Percentiles rank a stretch among this genome's conserved stretches.
These are phyloP conservation scores for Peronospora belbahrii DNA, from an alignment of 352 stramenopile species.

Conservation along the genomic window DNA sequence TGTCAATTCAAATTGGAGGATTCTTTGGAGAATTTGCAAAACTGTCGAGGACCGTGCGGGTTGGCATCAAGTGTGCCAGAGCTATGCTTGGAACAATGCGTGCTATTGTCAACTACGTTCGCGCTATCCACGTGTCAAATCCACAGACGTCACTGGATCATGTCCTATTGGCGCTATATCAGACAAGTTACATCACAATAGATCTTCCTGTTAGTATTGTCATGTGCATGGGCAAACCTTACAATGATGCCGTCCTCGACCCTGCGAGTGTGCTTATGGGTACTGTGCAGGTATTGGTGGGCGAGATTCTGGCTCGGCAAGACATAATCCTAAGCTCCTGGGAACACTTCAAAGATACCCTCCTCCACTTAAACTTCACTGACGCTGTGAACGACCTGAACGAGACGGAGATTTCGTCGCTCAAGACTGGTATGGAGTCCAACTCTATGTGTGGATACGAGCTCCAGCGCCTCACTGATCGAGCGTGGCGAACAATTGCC, in stretches of 20 bases:
- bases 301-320: conserved; percentile 18
- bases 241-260: conserved; percentile 19
- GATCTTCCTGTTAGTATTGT: conserved; percentile 26
- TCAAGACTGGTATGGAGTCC: conserved; percentile 26
- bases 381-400: conserved; percentile 27
- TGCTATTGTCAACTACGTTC: conserved; percentile 29
- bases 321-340: conserved; percentile 16
- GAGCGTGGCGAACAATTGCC: conserved; percentile 24
- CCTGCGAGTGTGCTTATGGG: conserved; percentile 20
- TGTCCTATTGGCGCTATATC: conserved; percentile 22
- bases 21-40: not conserved
- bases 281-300: conserved; percentile 16
- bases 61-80: conserved; percentile 16
- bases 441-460: conserved; percentile 32
- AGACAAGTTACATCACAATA: conserved; percentile 31
- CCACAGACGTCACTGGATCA: conserved; percentile 14
- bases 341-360: conserved; percentile 23
- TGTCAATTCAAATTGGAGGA: conserved; percentile 16
- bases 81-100: conserved; percentile 24
- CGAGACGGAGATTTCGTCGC: conserved; percentile 28
- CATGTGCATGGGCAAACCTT: conserved; percentile 21
- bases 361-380: conserved; percentile 20
- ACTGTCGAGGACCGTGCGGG: not conserved
- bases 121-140: conserved; percentile 17
- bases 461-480: conserved; percentile 25